phyloP scores from a whole-genome alignment of 2,329 filamentous ascomycete species.

The Hymenoscyphus occultus region DNA sequence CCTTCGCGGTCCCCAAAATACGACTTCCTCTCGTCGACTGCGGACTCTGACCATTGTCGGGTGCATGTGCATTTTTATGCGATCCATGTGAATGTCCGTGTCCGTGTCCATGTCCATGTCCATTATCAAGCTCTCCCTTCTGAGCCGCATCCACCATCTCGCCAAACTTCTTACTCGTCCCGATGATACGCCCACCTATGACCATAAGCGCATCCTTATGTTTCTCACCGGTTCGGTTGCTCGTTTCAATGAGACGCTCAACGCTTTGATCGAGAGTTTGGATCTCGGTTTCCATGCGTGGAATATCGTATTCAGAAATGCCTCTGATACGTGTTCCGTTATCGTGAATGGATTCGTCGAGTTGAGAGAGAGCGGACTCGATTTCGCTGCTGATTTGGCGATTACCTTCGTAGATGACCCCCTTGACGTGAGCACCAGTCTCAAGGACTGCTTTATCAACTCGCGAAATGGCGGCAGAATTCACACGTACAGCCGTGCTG shows the following conservation, averaged over 20 bases:
- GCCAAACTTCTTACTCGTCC: slow-evolving; percentile 26
- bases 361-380: slow-evolving; percentile 14
- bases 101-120: slow-evolving; percentile 3
- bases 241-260: slow-evolving; percentile 13
- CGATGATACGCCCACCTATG: slow-evolving; percentile 23
- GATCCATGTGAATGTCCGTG: neutral
- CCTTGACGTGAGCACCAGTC: slow-evolving; percentile 25
- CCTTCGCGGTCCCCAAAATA: neutral
- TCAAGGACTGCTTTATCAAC: slow-evolving; percentile 27
- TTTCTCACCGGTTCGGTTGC: slow-evolving; percentile 8
- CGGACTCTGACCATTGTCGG: neutral
- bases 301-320: slow-evolving; percentile 25
- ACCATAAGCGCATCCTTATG: slow-evolving; percentile 23
- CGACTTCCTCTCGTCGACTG: neutral
- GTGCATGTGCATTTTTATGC: neutral
- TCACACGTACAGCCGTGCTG: slow-evolving; percentile 24
- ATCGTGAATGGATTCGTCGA: slow-evolving; percentile 25
- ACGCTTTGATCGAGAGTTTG: slow-evolving; percentile 11
- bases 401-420: slow-evolving; percentile 20
- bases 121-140: slow-evolving; percentile 1
- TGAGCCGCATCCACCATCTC: slow-evolving; percentile 24
- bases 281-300: slow-evolving; percentile 22
- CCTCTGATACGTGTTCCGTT: slow-evolving; percentile 22
- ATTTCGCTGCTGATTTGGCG: slow-evolving; percentile 16
- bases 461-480: slow-evolving; percentile 25